A percentile compares a stretch with the other conserved stretches of the same genome.
Conservation (phyloP, 345 rosid species). For the Lepidium sativum region DNA sequence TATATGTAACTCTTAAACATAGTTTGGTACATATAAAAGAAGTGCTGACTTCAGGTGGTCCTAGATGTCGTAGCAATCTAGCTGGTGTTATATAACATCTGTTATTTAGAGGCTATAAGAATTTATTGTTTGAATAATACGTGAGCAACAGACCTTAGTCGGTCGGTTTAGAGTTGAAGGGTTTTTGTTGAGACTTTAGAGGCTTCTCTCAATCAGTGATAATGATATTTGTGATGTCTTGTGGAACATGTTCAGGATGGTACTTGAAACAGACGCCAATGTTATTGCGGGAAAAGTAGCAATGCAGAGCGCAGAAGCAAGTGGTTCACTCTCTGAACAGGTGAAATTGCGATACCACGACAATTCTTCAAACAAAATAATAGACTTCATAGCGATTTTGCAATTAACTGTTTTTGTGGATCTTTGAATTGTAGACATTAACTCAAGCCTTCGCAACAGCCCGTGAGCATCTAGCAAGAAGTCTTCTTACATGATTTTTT, state of each 20-base stretch:
- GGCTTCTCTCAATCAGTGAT: neutral
- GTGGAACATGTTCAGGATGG: slow-evolving; percentile 29
- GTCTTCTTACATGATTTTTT: slow-evolving; percentile 24
- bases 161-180: neutral
- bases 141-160: neutral
- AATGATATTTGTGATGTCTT: neutral
- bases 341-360: slow-evolving; percentile 27
- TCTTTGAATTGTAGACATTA: slow-evolving; percentile 18
- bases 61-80: too few relatives aligned
- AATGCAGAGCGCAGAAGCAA: slow-evolving; percentile 59
- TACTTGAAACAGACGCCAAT: slow-evolving; percentile 75
- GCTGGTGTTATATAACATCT: neutral
- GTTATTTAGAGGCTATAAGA: neutral
- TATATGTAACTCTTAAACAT: neutral
- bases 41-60: neutral
- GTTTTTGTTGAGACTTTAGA: neutral
- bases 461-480: slow-evolving; percentile 26
- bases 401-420: neutral
- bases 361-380: neutral
- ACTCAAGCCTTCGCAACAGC: slow-evolving; percentile 30
- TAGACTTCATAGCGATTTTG: neutral
- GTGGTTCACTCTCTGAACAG: slow-evolving; percentile 80
- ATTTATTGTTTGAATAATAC: neutral
- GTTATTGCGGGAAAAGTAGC: slow-evolving; percentile 82
- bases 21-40: neutral